Conservation (phyloP, 495 filamentous ascomycete species). For the Penicillium maclennaniae region DNA sequence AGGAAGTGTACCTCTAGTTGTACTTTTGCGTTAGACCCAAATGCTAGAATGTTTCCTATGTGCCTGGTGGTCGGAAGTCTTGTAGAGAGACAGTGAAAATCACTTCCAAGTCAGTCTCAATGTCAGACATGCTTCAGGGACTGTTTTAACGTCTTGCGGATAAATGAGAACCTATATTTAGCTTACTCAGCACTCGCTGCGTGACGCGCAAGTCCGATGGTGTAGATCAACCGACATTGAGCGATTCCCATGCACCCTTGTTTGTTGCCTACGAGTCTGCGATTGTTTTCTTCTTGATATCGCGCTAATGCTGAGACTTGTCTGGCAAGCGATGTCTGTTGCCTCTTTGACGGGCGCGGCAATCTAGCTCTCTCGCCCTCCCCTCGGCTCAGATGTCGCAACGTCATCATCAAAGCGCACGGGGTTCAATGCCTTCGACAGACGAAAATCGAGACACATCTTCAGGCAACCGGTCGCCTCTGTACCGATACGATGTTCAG, state of each 20-base stretch:
- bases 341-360: constrained; percentile 22
- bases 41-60: constrained; percentile 41
- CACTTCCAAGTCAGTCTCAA: neutral
- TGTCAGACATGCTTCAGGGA: neutral
- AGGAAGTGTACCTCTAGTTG: constrained; percentile 47
- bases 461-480: constrained; percentile 5
- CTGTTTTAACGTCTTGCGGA: too few species aligned
- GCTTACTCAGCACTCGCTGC: neutral
- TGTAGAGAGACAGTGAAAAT: neutral
- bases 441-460: constrained; percentile 11
- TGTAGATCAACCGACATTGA: constrained; percentile 11
- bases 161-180: neutral
- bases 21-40: constrained; percentile 40
- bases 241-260: constrained; percentile 2
- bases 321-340: constrained; percentile 18
- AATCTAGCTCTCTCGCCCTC: constrained; percentile 18
- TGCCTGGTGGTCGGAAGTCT: neutral
- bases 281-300: neutral
- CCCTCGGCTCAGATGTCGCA: constrained; percentile 25
- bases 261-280: neutral
- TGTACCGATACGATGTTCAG: constrained; percentile 15
- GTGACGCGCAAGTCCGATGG: constrained; percentile 11
- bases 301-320: constrained; percentile 20
- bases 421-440: constrained; percentile 15
- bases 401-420: constrained; percentile 15